Evolutionary conservation across 345 rosid genomes (phyloP), one percentile per base, ranked within the genome.

Genomic region (Chamaenerion angustifolium): DNA sequence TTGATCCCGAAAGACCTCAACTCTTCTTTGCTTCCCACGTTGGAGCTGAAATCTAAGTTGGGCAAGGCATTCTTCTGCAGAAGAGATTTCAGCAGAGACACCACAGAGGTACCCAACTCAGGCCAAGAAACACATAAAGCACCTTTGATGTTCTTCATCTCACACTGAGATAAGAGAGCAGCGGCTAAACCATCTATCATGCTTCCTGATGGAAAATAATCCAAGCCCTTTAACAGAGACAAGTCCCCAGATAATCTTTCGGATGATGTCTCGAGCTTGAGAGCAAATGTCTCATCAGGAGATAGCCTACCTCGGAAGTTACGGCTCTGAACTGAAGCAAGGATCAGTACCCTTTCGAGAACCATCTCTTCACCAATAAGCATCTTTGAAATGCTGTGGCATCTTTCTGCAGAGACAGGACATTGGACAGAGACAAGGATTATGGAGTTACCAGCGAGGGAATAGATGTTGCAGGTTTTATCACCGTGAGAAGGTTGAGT

Each of bases 171-270:
- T 70, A 92, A 74, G 55, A 87, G 61, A 2, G 96, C 83, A 68
- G 98, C 93, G 49, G 83, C 76, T 51, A 87, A 56, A 62, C 98
- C 96, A 47, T 92, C 95, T 9, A 81, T 59, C 65, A 84, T 62
- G 63, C 98, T 92, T 35, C 93, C 96, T 4, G 96, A 87, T 41
- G 98, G 96, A 45, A 80, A 84, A 73, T 87, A 76, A 51, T 82
- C 87, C 4, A 92, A 57, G 55, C 65, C 80, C 49, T 73, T 68
- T 46, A 72, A 58, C 59, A 80, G 60, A 4, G 70, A 40, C 5
- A 68, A 62, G 14, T 42, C 58, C 49, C 72, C 73, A 48, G 47
- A 19, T 48, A 67, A 74, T 63, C 85, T 76, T 76, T 79, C 92
- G 1, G 66, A 55, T 0, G 71, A 67, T 40, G 96, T 81, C 76